Base-by-base conservation (phyloP, 2,329 filamentous ascomycete genomes). In the Huntiella moniliformis region DNA sequence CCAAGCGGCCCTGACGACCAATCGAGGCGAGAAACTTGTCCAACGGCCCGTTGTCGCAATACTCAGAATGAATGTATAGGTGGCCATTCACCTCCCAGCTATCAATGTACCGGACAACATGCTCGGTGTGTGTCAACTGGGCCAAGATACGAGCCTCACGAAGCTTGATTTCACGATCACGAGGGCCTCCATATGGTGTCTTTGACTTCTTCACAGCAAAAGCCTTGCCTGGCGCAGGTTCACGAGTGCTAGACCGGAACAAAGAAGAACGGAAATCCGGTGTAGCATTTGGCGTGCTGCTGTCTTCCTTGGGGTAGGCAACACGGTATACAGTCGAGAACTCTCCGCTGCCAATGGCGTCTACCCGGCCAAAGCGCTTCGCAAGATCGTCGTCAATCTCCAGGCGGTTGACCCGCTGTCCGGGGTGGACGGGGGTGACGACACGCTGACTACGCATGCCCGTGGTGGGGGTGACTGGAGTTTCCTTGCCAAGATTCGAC, bases 31-130 rank as follows among this genome's bases (percentile, higher is more conserved):
- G 69, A 58, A 96, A 98, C 12, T 77, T 71, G 58, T 92, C 82
- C 38, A 98, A 66, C 50, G 84, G 93, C 12, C 91, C 91, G 58
- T 94, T 85, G 58, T 95, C 87, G 56, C 91, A 98, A 58, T 79
- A 96, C 57, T 98, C 91, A 0, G 88, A 96, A 64, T 96, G 88
- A 50, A 98, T 96, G 64, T 95, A 98, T 7, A 98, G 72, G 57
- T 88, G 78, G 47, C 74, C 73, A 53, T 83, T 76, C 50, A 81
- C 71, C 61, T 95, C 88, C 91, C 91, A 98, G 58, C 78, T 79
- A 55, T 92, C 78, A 46, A 86, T 68, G 53, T 88, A 82, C 51
- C 82, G 77, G 44, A 98, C 68, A 45, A 96, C 74, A 60, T 98
- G 87, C 56, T 93, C 85, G 46, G 80, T 78, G 48, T 82, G 76